Percentiles rank a stretch among this genome's conserved stretches.
These are phyloP conservation scores for Pichia eremophila DNA, from an alignment of 805 yeast genomes.

Conservation along the genomic window DNA sequence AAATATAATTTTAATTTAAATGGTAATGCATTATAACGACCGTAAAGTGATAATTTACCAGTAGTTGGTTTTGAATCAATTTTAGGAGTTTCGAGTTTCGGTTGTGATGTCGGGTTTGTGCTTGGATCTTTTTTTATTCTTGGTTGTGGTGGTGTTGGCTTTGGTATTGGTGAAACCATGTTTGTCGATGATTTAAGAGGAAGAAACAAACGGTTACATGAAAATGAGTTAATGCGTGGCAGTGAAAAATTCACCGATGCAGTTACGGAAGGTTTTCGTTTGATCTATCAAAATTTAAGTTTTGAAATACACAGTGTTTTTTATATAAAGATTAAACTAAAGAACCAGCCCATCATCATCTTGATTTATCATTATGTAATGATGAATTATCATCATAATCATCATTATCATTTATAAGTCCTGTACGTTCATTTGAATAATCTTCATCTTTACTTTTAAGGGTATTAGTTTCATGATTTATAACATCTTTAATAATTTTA, in stretches of 20 bases:
- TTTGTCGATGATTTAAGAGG: neutral
- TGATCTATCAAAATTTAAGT: no score
- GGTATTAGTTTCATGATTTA: neutral
- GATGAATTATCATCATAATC: neutral
- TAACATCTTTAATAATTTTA: neutral
- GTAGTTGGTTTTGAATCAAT: neutral
- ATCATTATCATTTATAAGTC: neutral
- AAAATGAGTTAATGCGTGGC: neutral
- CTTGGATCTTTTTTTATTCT: neutral
- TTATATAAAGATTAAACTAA: neutral
- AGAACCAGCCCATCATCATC: neutral
- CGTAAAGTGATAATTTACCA: neutral
- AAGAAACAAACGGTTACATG: neutral
- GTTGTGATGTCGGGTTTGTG: neutral
- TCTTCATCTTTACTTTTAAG: neutral
- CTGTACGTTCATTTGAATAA: neutral
- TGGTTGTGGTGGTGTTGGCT: slow-evolving; percentile 1
- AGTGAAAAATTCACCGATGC: no score
- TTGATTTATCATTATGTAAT: neutral
- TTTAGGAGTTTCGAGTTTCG: neutral
- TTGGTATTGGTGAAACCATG: neutral
- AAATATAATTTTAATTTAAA: slow-evolving; percentile 23
- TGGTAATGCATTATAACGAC: slow-evolving; percentile 19
- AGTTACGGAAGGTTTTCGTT: no score
- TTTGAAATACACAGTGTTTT: neutral